Percentiles rank a stretch among this genome's conserved stretches.
Conservation (phyloP, 331 rosid genomes). For the Rosa hybrid region DNA sequence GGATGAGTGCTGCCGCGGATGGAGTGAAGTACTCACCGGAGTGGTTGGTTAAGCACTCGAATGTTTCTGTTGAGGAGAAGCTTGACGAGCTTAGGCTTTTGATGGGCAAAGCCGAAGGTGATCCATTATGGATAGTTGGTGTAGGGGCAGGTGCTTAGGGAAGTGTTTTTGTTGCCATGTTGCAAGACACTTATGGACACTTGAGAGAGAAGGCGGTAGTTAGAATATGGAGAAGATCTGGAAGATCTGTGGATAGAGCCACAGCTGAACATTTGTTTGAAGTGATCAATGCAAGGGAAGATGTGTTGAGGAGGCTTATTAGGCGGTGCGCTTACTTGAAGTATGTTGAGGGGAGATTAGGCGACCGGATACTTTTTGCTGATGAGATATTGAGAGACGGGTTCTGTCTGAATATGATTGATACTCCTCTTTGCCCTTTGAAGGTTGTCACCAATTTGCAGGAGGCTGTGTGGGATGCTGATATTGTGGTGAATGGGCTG, state of each 20-base stretch:
- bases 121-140: slow-evolving; percentile 74
- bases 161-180: slow-evolving; percentile 78
- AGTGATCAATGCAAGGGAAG: slow-evolving; percentile 88
- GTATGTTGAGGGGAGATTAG: slow-evolving; percentile 85
- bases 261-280: slow-evolving; percentile 83
- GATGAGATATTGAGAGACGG: slow-evolving; percentile 96
- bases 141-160: slow-evolving; percentile 95
- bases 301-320: slow-evolving; percentile 82
- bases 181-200: slow-evolving; percentile 75
- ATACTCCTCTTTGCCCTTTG: slow-evolving; percentile 85
- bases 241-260: slow-evolving; percentile 70
- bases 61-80: slow-evolving; percentile 62
- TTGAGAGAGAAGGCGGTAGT: slow-evolving; percentile 68
- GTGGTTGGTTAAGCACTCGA: slow-evolving; percentile 39
- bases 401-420: slow-evolving; percentile 88
- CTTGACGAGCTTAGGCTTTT: slow-evolving; percentile 63
- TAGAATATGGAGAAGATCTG: slow-evolving; percentile 87
- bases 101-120: slow-evolving; percentile 68
- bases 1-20: slow-evolving; percentile 47
- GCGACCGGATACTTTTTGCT: slow-evolving; percentile 72
- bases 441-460: slow-evolving; percentile 92
- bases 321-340: slow-evolving; percentile 89
- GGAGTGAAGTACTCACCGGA: slow-evolving; percentile 31
- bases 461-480: slow-evolving; percentile 99
- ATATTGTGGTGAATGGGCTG: slow-evolving; percentile 78